Percentiles rank a stretch among this genome's conserved stretches.
phyloP scores from a whole-genome alignment of 371 early-diverging fungal species.

The Haplosporangium sp. region DNA sequence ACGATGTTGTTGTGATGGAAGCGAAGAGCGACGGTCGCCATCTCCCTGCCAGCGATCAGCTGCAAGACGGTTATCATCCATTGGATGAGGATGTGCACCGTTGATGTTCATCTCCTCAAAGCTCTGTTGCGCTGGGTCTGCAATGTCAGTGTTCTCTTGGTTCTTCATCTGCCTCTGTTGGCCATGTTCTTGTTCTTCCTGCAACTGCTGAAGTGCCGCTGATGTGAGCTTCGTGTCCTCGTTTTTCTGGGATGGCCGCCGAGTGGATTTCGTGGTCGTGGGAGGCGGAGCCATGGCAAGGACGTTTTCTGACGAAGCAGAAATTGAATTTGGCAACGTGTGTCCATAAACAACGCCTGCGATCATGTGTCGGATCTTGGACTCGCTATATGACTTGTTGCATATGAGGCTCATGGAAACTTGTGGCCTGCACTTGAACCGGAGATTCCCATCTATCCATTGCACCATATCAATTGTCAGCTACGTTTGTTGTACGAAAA shows the following conservation, averaged over 20 bases:
- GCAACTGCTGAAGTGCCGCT: constrained; percentile 1
- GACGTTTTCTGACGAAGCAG: constrained; percentile 21
- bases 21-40: constrained; percentile 22
- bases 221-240: neutral
- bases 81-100: constrained; percentile 21
- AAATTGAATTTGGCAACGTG: constrained; percentile 18
- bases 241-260: constrained; percentile 17
- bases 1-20: constrained; percentile 6
- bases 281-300: constrained; percentile 38
- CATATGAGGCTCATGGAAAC: constrained; percentile 51
- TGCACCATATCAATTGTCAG: neutral
- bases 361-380: constrained; percentile 53
- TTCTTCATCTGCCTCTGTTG: neutral
- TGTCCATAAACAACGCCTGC: constrained; percentile 41
- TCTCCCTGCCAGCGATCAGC: constrained; percentile 1
- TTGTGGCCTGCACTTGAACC: constrained; percentile 51
- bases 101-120: constrained; percentile 38
- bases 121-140: constrained; percentile 6
- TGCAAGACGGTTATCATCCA: constrained; percentile 10
- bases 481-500: neutral
- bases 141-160: neutral
- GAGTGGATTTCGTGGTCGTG: constrained; percentile 2
- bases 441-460: constrained; percentile 40
- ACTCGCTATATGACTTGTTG: constrained; percentile 48
- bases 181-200: constrained; percentile 5